Conservation (phyloP, 163 green algal species). For the Trebouxia gelatinosa region DNA sequence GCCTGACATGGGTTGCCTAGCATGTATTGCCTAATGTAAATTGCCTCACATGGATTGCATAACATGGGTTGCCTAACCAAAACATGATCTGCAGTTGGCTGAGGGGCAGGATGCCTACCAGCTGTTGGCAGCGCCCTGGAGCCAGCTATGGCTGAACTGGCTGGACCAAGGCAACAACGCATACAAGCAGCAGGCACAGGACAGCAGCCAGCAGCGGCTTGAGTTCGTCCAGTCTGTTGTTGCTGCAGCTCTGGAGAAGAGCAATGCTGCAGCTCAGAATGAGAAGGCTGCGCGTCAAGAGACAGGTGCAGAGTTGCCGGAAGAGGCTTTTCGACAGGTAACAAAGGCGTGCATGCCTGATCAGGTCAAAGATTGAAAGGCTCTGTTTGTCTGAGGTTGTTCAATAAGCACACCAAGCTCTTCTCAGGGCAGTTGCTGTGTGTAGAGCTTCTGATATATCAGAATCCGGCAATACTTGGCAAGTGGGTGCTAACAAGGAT, state of each 20-base stretch:
- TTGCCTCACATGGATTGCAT: constrained; percentile 2
- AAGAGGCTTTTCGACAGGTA: background rate
- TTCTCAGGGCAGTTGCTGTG: background rate
- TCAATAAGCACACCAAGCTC: background rate
- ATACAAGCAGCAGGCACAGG: constrained; percentile 25
- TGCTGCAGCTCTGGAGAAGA: background rate
- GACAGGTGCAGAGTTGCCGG: background rate
- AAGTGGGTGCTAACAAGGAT: too few species aligned
- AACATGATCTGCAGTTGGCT: constrained; percentile 34
- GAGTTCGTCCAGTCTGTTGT: constrained; percentile 19
- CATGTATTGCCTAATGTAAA: too few species aligned
- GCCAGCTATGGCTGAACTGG: constrained; percentile 34
- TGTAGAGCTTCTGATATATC: background rate
- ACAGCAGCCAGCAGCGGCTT: constrained; percentile 3
- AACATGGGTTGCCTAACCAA: constrained; percentile 3
- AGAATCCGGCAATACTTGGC: background rate
- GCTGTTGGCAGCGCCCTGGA: constrained; percentile 29
- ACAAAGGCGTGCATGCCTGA: background rate
- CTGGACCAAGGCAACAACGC: constrained; percentile 6
- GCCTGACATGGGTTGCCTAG: too few species aligned
- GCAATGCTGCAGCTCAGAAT: background rate
- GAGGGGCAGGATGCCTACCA: constrained; percentile 28
- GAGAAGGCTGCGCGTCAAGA: background rate
- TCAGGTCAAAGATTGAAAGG: constrained; percentile 9
- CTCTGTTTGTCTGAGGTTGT: background rate